Conservation (phyloP, 106 monocot species). For the Acorus gramineus region DNA sequence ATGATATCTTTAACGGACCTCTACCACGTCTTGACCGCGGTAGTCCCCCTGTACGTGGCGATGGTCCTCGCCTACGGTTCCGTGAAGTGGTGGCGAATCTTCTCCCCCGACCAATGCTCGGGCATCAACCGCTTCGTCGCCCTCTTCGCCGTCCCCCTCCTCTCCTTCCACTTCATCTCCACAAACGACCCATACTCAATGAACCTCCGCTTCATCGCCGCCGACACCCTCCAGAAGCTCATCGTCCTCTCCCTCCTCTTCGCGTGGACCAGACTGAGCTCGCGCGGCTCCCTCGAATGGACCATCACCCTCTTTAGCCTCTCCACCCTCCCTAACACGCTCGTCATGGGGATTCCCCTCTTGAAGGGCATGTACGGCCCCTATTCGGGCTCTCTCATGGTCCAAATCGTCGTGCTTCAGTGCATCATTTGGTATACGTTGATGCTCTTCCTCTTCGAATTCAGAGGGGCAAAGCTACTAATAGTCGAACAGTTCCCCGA, state of each 20-base stretch:
- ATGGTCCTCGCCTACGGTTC: conserved; percentile 42
- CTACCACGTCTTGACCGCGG: conserved; percentile 45
- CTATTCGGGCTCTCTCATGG: conserved; percentile 35
- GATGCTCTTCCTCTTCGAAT: conserved; percentile 49
- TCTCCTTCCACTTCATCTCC: conserved; percentile 56
- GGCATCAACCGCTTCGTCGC: conserved; percentile 61
- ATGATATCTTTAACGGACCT: conserved; percentile 30
- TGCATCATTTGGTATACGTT: conserved; percentile 52
- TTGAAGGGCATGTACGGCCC: conserved; percentile 41
- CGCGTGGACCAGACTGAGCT: conserved; percentile 19
- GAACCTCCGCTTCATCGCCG: conserved; percentile 42
- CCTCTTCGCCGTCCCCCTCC: conserved; percentile 42
- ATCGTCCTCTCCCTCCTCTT: conserved; percentile 22
- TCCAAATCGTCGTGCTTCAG: conserved; percentile 48
- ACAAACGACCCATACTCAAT: conserved; percentile 41
- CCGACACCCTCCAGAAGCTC: conserved; percentile 51
- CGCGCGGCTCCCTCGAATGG: conserved; percentile 36
- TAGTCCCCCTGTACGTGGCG: conserved; percentile 47
- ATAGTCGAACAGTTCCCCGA: conserved; percentile 46
- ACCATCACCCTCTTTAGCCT: conserved; percentile 41
- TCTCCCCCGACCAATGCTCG: conserved; percentile 39
- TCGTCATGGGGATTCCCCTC: conserved; percentile 48
- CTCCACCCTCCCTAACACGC: conserved; percentile 45
- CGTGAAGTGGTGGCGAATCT: conserved; percentile 51
- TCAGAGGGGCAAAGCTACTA: conserved; percentile 29